Base-by-base conservation (phyloP, 768 basidiomycete genomes). In the Leccinum obscurum region DNA sequence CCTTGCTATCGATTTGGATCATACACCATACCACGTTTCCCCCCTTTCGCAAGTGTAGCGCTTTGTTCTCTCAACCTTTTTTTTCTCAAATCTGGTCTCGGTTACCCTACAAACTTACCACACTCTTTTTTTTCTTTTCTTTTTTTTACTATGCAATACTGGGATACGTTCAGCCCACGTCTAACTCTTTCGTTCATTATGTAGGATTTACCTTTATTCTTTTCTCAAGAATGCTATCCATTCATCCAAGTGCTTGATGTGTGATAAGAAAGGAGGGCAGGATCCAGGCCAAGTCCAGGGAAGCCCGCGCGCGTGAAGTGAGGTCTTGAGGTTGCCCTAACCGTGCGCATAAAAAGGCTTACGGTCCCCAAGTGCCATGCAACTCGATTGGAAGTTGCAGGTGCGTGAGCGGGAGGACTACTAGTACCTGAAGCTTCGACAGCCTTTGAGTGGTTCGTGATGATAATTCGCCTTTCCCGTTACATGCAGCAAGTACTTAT, bases 91-190 rank as follows among this genome's bases (percentile, higher is more conserved):
- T 55, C 20, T 49, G 20, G 35, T 64, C 54, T 57, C 26, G 9
- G 22, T 22, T 62, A 66, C 24, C 52, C 32, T 59, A 61, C 37
- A 26, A 41, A 52, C 6, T 11, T 20, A 58, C 35, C 61, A 66
- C 69, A 8, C 57, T 70, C 68, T 24, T 71, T 39, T 17, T 30
- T 0, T 26, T 30, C 0, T 30, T 30, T 2, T 30, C n/a, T 26
- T 1, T 26, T 17, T 17, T 65, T 46, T 46, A 52, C 34, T 55
- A 39, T 56, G 49, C 57, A 58, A 32, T 52, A 30, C 60, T 10
- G 70, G 69, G 64, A 32, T 59, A 65, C 64, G 61, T 53, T 67
- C 62, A 62, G 32, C 62, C 61, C 64, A 70, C 70, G 62, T 62
- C 53, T 46, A 54, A 53, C 44, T 52, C 46, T 10, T 62, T 71